These are phyloP conservation scores for Didymella pomorum DNA, from an alignment of 2,329 filamentous ascomycete species.

Conservation along the genomic window DNA sequence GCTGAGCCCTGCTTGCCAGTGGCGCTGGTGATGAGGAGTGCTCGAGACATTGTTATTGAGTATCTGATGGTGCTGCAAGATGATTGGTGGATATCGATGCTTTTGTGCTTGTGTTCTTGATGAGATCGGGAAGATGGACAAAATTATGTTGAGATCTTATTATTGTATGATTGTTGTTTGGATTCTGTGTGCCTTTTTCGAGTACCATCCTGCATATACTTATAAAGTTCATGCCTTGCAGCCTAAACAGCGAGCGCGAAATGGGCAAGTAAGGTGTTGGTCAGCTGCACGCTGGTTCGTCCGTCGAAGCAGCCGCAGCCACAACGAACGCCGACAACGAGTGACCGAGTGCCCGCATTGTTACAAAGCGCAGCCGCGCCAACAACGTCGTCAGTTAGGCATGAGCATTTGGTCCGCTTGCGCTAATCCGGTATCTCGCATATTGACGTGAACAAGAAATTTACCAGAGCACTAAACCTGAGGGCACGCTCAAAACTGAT, in stretches of 20 bases:
- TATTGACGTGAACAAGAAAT: background rate
- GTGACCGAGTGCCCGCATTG: constrained; percentile 15
- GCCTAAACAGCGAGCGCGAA: background rate
- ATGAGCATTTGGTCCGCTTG: background rate
- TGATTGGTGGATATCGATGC: background rate
- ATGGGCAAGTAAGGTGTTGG: background rate
- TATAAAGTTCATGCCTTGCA: background rate
- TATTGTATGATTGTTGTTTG: background rate
- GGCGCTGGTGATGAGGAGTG: constrained; percentile 53
- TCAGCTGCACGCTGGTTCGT: background rate
- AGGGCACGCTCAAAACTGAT: background rate
- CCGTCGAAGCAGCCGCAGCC: background rate
- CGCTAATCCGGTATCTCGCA: background rate
- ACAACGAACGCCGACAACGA: background rate
- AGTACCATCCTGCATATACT: background rate
- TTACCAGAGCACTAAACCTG: background rate
- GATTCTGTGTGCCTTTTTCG: background rate
- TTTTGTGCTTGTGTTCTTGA: background rate
- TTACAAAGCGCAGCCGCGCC: constrained; percentile 3
- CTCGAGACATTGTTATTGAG: constrained; percentile 13
- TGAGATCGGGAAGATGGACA: too few species aligned
- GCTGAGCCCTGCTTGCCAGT: constrained; percentile 58
- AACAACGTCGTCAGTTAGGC: background rate
- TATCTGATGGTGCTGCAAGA: background rate
- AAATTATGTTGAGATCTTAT: background rate